A percentile compares a stretch with the other conserved stretches of the same genome.
Evolutionary conservation across 1,139 yeast genomes (phyloP).

Genomic region (Kodamaea derodonti): DNA sequence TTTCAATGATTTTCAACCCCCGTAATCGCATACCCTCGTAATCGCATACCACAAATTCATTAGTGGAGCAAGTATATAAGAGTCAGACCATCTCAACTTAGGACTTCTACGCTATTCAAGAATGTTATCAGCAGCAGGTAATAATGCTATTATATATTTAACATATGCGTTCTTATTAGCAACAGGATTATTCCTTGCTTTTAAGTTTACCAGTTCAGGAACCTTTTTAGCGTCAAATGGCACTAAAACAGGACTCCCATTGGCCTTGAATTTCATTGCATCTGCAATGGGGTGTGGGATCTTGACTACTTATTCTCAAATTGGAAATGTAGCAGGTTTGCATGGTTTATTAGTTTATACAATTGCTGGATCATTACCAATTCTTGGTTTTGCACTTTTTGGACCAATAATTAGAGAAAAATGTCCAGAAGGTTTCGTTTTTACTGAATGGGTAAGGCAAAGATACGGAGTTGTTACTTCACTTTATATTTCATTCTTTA

Average conservation of each 20-base stretch:
- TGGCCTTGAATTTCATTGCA: conserved; percentile 82
- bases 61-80: not conserved
- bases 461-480: conserved; percentile 74
- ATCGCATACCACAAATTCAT: conserved; percentile 1
- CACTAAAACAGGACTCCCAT: conserved; percentile 74
- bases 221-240: conserved; percentile 74
- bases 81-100: not conserved
- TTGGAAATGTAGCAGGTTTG: conserved; percentile 80
- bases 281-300: conserved; percentile 94
- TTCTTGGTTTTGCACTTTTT: conserved; percentile 71
- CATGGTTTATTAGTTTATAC: conserved; percentile 86
- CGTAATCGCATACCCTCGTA: conserved; percentile 1
- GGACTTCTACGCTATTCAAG: too few relatives aligned
- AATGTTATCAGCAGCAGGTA: conserved; percentile 39
- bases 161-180: conserved; percentile 65
- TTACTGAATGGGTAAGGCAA: conserved; percentile 92
- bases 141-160: conserved; percentile 73
- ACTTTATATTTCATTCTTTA: conserved; percentile 73
- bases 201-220: conserved; percentile 43
- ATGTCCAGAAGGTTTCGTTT: conserved; percentile 87
- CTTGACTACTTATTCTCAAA: conserved; percentile 78
- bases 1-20: too few relatives aligned
- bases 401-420: conserved; percentile 78
- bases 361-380: conserved; percentile 78
- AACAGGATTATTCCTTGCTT: conserved; percentile 57